Evolutionary conservation across 352 stramenopile species (phyloP).

Genomic region (Pythium biforme): DNA sequence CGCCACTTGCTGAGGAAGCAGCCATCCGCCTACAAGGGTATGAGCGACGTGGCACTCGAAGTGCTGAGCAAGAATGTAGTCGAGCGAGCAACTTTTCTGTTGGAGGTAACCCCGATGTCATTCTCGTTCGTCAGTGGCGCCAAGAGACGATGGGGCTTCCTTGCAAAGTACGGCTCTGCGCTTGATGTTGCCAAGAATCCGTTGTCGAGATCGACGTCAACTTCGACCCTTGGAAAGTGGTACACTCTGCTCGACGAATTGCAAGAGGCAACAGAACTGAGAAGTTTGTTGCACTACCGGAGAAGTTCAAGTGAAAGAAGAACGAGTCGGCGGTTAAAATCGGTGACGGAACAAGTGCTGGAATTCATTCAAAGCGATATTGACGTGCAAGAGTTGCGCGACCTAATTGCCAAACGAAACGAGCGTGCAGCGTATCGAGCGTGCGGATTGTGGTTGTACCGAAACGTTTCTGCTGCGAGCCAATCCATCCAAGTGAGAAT

Average conservation of each 20-base stretch:
- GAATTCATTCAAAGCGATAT: constrained; percentile 86
- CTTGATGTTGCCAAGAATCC: constrained; percentile 35
- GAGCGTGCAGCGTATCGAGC: constrained; percentile 39
- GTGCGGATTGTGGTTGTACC: constrained; percentile 52
- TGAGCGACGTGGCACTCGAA: constrained; percentile 66
- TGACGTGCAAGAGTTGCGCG: constrained; percentile 51
- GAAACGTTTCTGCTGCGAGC: constrained; percentile 30
- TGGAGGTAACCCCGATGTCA: constrained; percentile 70
- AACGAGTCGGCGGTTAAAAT: constrained; percentile 50
- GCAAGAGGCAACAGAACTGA: constrained; percentile 69
- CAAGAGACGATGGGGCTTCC: constrained; percentile 63
- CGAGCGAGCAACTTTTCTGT: constrained; percentile 59
- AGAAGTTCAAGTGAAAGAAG: constrained; percentile 68
- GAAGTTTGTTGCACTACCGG: constrained; percentile 73
- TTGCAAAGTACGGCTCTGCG: constrained; percentile 71
- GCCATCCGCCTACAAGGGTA: constrained; percentile 74
- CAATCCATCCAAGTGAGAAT: constrained; percentile 30
- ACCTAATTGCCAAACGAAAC: constrained; percentile 50
- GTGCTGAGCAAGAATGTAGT: constrained; percentile 78
- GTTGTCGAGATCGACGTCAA: constrained; percentile 15
- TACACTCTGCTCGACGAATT: constrained; percentile 79
- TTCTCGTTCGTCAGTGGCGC: constrained; percentile 75
- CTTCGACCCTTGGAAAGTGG: constrained; percentile 72
- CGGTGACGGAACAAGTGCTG: constrained; percentile 78
- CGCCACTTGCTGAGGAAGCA: constrained; percentile 32